These are phyloP conservation scores for Ormosia semicastrata DNA, from an alignment of 306 rosid genomes.

Conservation along the genomic window DNA sequence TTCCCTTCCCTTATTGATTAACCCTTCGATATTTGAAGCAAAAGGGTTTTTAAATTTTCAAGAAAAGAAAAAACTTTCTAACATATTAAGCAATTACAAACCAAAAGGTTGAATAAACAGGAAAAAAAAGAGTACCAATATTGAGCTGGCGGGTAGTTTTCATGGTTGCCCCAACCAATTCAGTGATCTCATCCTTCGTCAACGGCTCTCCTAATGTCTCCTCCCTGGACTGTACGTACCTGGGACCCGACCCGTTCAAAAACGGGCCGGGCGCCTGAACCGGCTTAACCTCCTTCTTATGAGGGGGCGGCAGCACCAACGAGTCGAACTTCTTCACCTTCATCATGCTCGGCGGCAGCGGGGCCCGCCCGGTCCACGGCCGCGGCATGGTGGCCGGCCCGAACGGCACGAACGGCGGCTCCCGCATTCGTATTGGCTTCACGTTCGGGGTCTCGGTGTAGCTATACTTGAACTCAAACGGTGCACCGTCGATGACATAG, in stretches of 20 bases:
- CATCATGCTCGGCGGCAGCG: slow-evolving; percentile 65
- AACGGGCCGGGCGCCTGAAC: slow-evolving; percentile 63
- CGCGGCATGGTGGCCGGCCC: slow-evolving; percentile 62
- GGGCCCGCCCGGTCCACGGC: slow-evolving; percentile 76
- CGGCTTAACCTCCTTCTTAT: slow-evolving; percentile 58
- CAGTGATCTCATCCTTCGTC: slow-evolving; percentile 55
- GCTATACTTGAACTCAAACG: slow-evolving; percentile 82
- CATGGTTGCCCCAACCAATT: slow-evolving; percentile 39
- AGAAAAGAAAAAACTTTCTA: not conserved
- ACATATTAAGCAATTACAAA: not conserved
- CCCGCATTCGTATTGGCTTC: slow-evolving; percentile 66
- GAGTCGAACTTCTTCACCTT: slow-evolving; percentile 59
- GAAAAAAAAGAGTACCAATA: slow-evolving; percentile 28
- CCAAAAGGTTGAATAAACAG: not conserved
- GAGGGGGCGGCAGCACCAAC: slow-evolving; percentile 52
- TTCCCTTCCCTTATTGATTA: not conserved
- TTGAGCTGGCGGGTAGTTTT: slow-evolving; percentile 49
- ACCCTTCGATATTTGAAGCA: not conserved
- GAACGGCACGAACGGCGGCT: slow-evolving; percentile 54
- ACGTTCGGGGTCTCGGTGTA: slow-evolving; percentile 75
- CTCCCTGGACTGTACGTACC: slow-evolving; percentile 51
- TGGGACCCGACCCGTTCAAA: slow-evolving; percentile 47
- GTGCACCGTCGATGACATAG: slow-evolving; percentile 45
- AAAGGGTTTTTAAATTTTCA: not conserved
- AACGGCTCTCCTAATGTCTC: slow-evolving; percentile 66